Evolutionary conservation across 1,284 basidiomycete genomes (phyloP), one percentile per base, ranked within the genome.

Genomic region (Caloboletus inedulis): DNA sequence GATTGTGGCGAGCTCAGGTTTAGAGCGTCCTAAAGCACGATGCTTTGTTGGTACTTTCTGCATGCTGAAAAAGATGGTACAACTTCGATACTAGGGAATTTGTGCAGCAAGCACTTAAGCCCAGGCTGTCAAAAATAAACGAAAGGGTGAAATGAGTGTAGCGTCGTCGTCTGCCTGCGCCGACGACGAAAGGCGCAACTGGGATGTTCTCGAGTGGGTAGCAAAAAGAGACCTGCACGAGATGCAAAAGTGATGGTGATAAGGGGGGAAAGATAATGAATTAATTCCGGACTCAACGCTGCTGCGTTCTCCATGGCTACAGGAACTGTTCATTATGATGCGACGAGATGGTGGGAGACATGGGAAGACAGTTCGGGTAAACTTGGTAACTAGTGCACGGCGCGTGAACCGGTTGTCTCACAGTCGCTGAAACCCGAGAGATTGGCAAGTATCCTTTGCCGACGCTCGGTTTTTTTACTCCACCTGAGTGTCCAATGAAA

Each of bases 1-100:
- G 52, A 76, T 76, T 52, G 63, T 65, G 14, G 71, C 59, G 33
- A 75, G 63, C 13, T 45, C 44, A 30, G 12, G 33, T 18, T 54
- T 23, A 33, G 52, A 51, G 25, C 54, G 61, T 14, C 41, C 39
- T 21, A 59, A 33, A 27, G 35, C 40, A 36, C 45, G 64, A 43
- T 56, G 62, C 34, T 47, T 54, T 30, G 23, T 42, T 23, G 52
- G 8, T 25, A 35, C 6, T 31, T 33, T 35, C 5, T 39, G 58
- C 64, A 66, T 66, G 42, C 29, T 45, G 29, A 31, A n/a, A 43
- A 40, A 23, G 49, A 51, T 43, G 21, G 13, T 60, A 49, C 42
- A 51, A 27, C 35, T 44, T 47, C 30, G 35, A 52, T 43, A 30
- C 33, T 19, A 12, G 21, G 30, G 27, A 29, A 27, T 36, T 35